Evolutionary conservation across 75 land plant genomes (phyloP).

Genomic region (Larix kaempferi): DNA sequence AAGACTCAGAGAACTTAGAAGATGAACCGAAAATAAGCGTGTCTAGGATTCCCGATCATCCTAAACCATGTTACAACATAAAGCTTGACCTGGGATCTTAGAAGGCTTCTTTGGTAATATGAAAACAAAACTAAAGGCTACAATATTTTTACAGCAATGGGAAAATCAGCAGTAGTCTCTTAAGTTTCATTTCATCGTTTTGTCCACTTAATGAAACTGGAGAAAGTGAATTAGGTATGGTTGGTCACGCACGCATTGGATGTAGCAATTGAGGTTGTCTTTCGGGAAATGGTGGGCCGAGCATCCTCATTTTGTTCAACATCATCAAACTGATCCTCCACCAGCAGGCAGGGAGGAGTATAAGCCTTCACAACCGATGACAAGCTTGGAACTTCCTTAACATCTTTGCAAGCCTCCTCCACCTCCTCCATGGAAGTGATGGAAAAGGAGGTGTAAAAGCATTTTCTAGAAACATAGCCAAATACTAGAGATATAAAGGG

Average conservation of each 20-base stretch:
- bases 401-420: slow-evolving; percentile 40
- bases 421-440: slow-evolving; percentile 59
- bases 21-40: neutral
- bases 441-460: slow-evolving; percentile 44
- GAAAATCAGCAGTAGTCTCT: neutral
- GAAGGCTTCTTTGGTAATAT: neutral
- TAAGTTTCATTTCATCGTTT: neutral
- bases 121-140: neutral
- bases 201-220: too few species aligned
- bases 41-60: too few species aligned
- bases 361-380: slow-evolving; percentile 47
- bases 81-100: too few species aligned
- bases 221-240: neutral
- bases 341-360: slow-evolving; percentile 59
- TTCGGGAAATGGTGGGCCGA: neutral
- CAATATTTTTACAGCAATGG: neutral
- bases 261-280: too few species aligned
- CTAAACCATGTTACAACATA: too few species aligned
- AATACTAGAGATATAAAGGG: slow-evolving; percentile 54
- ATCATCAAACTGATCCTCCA: slow-evolving; percentile 47
- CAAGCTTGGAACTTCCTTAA: slow-evolving; percentile 51
- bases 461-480: slow-evolving; percentile 28
- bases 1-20: neutral
- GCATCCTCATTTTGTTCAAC: slow-evolving; percentile 56
- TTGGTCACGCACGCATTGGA: neutral